Evolutionary conservation across 1,284 basidiomycete genomes (phyloP).

Genomic region (Trichosporon faecale): DNA sequence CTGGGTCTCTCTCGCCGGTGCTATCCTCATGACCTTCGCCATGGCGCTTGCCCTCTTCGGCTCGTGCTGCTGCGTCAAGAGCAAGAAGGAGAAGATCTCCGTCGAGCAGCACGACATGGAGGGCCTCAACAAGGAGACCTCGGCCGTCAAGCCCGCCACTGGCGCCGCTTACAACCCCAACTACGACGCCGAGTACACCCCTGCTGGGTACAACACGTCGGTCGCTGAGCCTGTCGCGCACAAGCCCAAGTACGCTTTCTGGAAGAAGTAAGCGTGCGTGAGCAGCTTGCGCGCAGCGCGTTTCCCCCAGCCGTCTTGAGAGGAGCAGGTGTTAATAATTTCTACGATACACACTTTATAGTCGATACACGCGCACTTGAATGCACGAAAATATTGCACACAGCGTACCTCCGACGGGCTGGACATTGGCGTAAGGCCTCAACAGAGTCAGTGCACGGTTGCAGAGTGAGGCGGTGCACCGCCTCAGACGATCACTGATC

Average conservation of each 20-base stretch:
- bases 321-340: not conserved
- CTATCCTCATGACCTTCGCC: constrained; percentile 17
- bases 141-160: not conserved
- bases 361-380: not conserved
- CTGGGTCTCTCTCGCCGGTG: constrained; percentile 18
- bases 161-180: not conserved
- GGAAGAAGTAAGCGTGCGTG: constrained; percentile 6
- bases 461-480: not conserved
- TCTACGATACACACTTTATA: not conserved
- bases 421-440: too few relatives aligned
- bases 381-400: not conserved
- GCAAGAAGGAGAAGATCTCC: not conserved
- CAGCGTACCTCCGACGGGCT: too few relatives aligned
- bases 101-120: constrained; percentile 12
- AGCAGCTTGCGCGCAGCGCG: too few relatives aligned
- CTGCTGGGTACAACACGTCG: not conserved
- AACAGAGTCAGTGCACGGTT: not conserved
- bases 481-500: not conserved
- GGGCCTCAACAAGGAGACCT: not conserved
- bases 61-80: constrained; percentile 20
- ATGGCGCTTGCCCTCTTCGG: constrained; percentile 17
- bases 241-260: not conserved
- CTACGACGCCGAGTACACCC: not conserved
- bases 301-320: too few relatives aligned
- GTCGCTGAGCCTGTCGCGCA: not conserved